A percentile compares a stretch with the other conserved stretches of the same genome.
Evolutionary conservation across 2,329 filamentous ascomycete genomes (phyloP).

Genomic region (Diplodia sapinea): DNA sequence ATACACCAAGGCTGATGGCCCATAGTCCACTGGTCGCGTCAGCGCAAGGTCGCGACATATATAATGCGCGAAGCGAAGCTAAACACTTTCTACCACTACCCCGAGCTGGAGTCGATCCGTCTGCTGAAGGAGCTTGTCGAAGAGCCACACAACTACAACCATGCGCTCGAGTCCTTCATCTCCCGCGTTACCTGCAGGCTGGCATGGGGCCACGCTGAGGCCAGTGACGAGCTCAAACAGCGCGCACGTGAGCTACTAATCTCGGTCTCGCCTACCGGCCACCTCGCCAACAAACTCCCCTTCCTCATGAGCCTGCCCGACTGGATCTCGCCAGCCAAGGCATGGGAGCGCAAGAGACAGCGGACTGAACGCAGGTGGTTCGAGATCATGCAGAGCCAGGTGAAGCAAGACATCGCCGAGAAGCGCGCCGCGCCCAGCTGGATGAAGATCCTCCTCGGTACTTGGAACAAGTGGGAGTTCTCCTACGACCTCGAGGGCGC

Average conservation of each 20-base stretch:
- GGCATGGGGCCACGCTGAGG: slow-evolving; percentile 54
- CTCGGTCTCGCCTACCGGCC: slow-evolving; percentile 54
- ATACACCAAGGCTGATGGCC: slow-evolving; percentile 34
- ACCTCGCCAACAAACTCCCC: slow-evolving; percentile 53
- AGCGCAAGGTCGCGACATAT: slow-evolving; percentile 53
- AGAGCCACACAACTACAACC: slow-evolving; percentile 52
- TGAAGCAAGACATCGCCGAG: slow-evolving; percentile 43
- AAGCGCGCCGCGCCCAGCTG: slow-evolving; percentile 48
- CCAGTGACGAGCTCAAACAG: slow-evolving; percentile 55
- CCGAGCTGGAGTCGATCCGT: slow-evolving; percentile 53
- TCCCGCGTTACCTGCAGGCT: slow-evolving; percentile 55
- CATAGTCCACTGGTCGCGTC: slow-evolving; percentile 49
- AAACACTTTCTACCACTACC: slow-evolving; percentile 51
- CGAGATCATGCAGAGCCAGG: slow-evolving; percentile 52
- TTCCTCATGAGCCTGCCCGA: slow-evolving; percentile 54
- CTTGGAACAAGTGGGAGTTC: slow-evolving; percentile 49
- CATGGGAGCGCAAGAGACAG: slow-evolving; percentile 53
- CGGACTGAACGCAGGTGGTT: slow-evolving; percentile 53
- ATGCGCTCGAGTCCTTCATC: slow-evolving; percentile 53
- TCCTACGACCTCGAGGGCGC: slow-evolving; percentile 53
- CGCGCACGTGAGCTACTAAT: slow-evolving; percentile 54
- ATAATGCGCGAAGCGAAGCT: slow-evolving; percentile 54
- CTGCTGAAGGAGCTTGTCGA: slow-evolving; percentile 53
- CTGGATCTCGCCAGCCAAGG: slow-evolving; percentile 50
- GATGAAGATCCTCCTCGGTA: slow-evolving; percentile 53